A percentile compares a stretch with the other conserved stretches of the same genome.
Conservation (phyloP, 345 rosid genomes). For the Lepidium didymum region DNA sequence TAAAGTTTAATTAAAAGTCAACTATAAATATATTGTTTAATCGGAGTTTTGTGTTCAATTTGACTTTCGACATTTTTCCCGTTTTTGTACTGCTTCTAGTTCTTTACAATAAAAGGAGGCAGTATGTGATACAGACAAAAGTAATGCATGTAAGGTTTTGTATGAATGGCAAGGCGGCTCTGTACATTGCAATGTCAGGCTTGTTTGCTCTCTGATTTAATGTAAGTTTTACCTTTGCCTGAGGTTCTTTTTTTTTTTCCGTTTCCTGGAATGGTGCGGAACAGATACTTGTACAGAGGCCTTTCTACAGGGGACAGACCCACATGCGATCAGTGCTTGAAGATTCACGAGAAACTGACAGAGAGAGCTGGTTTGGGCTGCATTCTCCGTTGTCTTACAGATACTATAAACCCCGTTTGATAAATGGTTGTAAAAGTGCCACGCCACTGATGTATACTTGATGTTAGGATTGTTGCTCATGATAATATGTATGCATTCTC, state of each 20-base stretch:
- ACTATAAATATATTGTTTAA: too few species aligned
- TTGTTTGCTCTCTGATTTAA: neutral
- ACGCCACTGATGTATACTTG: neutral
- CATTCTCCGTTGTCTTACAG: conserved; percentile 74
- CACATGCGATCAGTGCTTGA: conserved; percentile 83
- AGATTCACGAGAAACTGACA: conserved; percentile 79
- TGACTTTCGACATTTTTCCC: too few species aligned
- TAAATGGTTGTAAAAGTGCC: neutral
- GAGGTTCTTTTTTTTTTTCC: neutral
- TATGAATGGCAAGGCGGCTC: neutral
- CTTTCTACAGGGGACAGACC: conserved; percentile 90
- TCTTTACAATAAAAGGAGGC: neutral
- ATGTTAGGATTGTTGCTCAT: neutral
- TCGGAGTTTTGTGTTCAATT: too few species aligned
- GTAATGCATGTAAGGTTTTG: neutral
- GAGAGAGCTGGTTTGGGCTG: conserved; percentile 92
- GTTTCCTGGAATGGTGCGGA: neutral
- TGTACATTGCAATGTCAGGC: neutral
- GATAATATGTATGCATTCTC: neutral
- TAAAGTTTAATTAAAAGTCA: too few species aligned
- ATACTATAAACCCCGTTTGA: conserved; percentile 74
- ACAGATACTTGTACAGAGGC: conserved; percentile 81
- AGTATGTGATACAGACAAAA: neutral
- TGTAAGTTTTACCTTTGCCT: neutral
- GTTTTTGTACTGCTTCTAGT: neutral